Conservation (phyloP, 768 basidiomycete species). For the Pleurotus sapidus region DNA sequence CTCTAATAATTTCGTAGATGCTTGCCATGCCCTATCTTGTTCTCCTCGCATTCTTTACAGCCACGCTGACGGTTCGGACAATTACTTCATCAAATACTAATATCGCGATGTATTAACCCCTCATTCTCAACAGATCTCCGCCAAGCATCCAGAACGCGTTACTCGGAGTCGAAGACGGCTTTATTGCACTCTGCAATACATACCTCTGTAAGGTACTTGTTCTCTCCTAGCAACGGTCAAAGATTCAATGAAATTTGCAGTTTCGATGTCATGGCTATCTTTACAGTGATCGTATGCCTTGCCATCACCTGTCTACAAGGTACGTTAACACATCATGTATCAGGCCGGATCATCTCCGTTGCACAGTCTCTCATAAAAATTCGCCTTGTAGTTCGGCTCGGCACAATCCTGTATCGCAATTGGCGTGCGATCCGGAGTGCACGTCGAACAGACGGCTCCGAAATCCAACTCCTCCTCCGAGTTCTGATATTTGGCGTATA, state of each 20-base stretch:
- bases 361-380: background rate
- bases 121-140: constrained; percentile 15
- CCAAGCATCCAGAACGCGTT: constrained; percentile 23
- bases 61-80: constrained; percentile 24
- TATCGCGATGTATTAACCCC: too few relatives aligned
- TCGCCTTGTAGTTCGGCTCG: constrained; percentile 22
- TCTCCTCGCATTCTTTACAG: constrained; percentile 25
- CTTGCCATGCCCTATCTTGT: constrained; percentile 30
- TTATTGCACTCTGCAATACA: constrained; percentile 26
- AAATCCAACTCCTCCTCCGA: constrained; percentile 26
- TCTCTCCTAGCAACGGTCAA: background rate
- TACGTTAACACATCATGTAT: constrained; percentile 11
- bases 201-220: constrained; percentile 15
- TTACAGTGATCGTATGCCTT: constrained; percentile 24
- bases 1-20: constrained; percentile 21
- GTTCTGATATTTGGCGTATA: constrained; percentile 31
- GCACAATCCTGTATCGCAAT: constrained; percentile 24
- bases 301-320: constrained; percentile 25
- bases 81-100: too few relatives aligned
- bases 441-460: constrained; percentile 20
- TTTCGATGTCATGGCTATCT: constrained; percentile 17
- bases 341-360: background rate
- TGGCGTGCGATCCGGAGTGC: constrained; percentile 28
- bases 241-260: constrained; percentile 12
- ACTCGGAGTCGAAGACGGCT: constrained; percentile 18